phyloP scores from a whole-genome alignment of 2,329 filamentous ascomycete species.

The Periconia sp. region DNA sequence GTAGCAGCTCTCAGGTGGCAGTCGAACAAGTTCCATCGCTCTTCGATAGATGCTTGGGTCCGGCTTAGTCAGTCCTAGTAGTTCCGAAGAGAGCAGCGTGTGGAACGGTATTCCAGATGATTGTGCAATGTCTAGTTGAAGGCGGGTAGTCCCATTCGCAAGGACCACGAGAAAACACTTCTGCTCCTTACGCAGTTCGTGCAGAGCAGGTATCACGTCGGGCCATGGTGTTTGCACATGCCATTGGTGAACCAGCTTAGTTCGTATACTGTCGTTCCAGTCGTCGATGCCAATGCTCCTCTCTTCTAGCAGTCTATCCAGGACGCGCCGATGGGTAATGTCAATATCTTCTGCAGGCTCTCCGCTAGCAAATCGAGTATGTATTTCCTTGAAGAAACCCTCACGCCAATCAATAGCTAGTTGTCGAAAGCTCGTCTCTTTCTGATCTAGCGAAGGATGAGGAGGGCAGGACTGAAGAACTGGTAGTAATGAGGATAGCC shows the following conservation, averaged over 20 bases:
- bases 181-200: conserved; percentile 47
- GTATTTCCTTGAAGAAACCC: conserved; percentile 56
- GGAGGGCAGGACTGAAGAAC: conserved; percentile 9
- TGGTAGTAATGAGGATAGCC: conserved; percentile 47
- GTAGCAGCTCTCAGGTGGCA: conserved; percentile 55
- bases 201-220: conserved; percentile 55
- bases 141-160: conserved; percentile 61
- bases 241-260: conserved; percentile 50
- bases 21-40: conserved; percentile 52
- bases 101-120: conserved; percentile 58
- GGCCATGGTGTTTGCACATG: conserved; percentile 59
- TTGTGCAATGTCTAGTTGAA: conserved; percentile 59
- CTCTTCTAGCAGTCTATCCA: conserved; percentile 47
- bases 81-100: conserved; percentile 60
- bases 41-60: conserved; percentile 54
- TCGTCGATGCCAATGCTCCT: conserved; percentile 12
- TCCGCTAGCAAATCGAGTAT: conserved; percentile 43
- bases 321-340: conserved; percentile 52
- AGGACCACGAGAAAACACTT: conserved; percentile 53
- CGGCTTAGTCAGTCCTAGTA: conserved; percentile 56
- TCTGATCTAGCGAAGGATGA: conserved; percentile 8
- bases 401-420: conserved; percentile 60
- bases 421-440: conserved; percentile 18
- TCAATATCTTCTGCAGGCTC: conserved; percentile 59
- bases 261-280: conserved; percentile 23